Evolutionary conservation across 768 basidiomycete genomes (phyloP).

Genomic region (Mrakia hoshinonis): DNA sequence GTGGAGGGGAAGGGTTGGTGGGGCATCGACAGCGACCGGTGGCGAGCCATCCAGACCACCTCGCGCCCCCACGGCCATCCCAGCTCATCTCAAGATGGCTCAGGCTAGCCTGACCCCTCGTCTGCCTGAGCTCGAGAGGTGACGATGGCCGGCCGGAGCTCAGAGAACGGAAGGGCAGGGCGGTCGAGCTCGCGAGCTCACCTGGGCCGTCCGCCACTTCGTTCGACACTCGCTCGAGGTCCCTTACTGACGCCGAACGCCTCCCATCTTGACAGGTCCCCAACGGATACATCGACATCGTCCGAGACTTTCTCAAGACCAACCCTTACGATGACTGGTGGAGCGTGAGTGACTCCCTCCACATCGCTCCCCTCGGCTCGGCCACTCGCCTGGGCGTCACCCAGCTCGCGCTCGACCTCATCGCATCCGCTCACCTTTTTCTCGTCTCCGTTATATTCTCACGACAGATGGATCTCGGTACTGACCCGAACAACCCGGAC

Average conservation of each 20-base stretch:
- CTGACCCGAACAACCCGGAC: neutral
- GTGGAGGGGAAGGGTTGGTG: too few species aligned
- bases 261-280: neutral
- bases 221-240: neutral
- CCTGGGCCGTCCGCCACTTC: neutral
- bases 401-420: neutral
- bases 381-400: neutral
- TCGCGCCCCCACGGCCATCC: too few species aligned
- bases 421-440: neutral
- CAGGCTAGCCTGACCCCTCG: too few species aligned
- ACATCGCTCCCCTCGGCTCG: neutral
- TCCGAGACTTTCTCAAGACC: neutral
- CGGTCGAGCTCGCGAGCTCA: neutral
- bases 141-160: too few species aligned
- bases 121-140: too few species aligned
- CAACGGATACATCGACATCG: neutral
- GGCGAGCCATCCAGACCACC: too few species aligned
- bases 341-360: neutral
- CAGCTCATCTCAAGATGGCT: too few species aligned
- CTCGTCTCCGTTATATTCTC: neutral
- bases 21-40: too few species aligned
- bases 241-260: neutral
- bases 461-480: neutral
- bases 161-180: neutral
- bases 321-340: constrained; percentile 13